Evolutionary conservation across 345 rosid species (phyloP).

Genomic region (Psidium guajava): DNA sequence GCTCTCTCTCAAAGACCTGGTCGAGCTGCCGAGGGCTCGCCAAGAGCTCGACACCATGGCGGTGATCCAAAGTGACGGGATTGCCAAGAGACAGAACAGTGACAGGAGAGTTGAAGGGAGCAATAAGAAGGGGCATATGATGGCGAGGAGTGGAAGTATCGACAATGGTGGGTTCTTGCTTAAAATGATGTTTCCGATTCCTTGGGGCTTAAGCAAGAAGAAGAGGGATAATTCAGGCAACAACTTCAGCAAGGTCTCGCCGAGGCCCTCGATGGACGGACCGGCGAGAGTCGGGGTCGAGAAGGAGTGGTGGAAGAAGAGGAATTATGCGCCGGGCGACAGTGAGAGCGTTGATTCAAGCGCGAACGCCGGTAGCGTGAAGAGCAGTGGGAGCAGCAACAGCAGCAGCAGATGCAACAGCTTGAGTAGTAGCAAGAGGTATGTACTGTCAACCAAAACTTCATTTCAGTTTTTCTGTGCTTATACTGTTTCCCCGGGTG

Average conservation of each 20-base stretch:
- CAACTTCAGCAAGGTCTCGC: constrained; percentile 21
- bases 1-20: constrained; percentile 72
- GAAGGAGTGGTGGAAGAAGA: constrained; percentile 67
- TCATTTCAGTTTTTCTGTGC: background rate
- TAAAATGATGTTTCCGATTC: constrained; percentile 59
- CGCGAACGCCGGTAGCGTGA: constrained; percentile 23
- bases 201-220: constrained; percentile 31
- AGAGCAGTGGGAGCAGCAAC: constrained; percentile 35
- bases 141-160: constrained; percentile 25
- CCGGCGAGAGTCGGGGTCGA: constrained; percentile 20
- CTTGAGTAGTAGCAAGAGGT: constrained; percentile 25
- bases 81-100: constrained; percentile 5
- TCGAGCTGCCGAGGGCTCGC: constrained; percentile 26
- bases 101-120: constrained; percentile 1
- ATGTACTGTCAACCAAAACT: background rate
- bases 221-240: constrained; percentile 8
- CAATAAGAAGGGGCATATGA: constrained; percentile 4
- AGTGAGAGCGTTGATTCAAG: constrained; percentile 31
- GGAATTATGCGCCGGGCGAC: constrained; percentile 15
- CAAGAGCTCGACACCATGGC: constrained; percentile 2
- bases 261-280: constrained; percentile 35
- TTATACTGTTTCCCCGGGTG: too few species aligned
- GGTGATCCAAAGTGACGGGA: background rate
- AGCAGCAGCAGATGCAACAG: constrained; percentile 32
- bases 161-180: constrained; percentile 53